Base-by-base conservation (phyloP, 78 protist genomes). In the Monocercomonoides exilis region DNA sequence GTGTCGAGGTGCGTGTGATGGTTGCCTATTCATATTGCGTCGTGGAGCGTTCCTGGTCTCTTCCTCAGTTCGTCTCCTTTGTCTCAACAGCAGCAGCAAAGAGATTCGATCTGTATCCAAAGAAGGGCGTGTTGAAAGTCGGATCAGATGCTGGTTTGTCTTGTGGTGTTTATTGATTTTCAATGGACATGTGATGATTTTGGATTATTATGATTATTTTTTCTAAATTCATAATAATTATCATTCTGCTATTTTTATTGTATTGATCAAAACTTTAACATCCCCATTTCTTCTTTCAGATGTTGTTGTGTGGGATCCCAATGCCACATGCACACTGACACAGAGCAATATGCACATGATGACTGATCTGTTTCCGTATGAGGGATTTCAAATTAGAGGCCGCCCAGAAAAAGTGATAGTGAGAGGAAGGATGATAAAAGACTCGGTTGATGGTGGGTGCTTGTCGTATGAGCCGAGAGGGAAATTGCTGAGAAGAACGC, bases 101-200 rank as follows among this genome's bases (percentile, higher is more conserved):
- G 5, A 33, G 82, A 21, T 79, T 79, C 82, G 82, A 21, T 79
- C 6, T 79, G 11, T 79, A 32, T 79, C 82, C 82, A 33, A 33
- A 79, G 11, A 79, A 79, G 11, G 82, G 82, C 11, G 6, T 41
- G 45, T 6, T 79, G 43, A 32, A 4, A 29, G 11, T 21, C 11
- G 82, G 82, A 32, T 6, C 82, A 6, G 82, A 79, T 79, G 82
- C 82, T 21, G 82, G 70, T 54, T 21, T 21, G 70, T 54, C 70
- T 11, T 54, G n/a, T n/a, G n/a, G n/a, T n/a, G n/a, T n/a, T n/a
- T n/a, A n/a, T n/a, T n/a, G n/a, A n/a, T n/a, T n/a, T n/a, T n/a
- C n/a, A n/a, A n/a, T n/a, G n/a, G n/a, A n/a, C n/a, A n/a, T n/a
- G n/a, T n/a, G n/a, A n/a, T n/a, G n/a, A n/a, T n/a, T n/a, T n/a